Base-by-base conservation (phyloP, 2,329 filamentous ascomycete genomes). In the Hysterium pulicare region DNA sequence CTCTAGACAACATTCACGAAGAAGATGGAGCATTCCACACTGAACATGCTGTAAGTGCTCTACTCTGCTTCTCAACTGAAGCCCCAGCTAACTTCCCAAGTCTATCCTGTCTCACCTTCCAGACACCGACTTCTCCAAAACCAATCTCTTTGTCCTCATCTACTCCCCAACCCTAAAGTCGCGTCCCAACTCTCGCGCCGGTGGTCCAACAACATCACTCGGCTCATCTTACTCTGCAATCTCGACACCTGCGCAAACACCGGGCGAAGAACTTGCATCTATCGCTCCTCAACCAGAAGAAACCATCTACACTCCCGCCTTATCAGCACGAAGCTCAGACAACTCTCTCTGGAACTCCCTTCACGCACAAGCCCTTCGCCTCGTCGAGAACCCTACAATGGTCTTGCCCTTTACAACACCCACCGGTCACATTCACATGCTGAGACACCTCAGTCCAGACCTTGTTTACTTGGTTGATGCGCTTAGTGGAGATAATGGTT, bases 141-240 rank as follows among this genome's bases (percentile, higher is more conserved):
- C 84, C 51, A 87, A 87, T 61, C 76, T 96, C 19, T 94, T 95
- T 58, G 78, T 97, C 44, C 76, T 97, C 51, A 91, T 97, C 60
- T 95, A 95, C 67, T 83, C 88, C 2, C 91, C 91, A 1, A 77
- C 80, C 39, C 71, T 95, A 41, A 88, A 89, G 67, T 84, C 89
- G 40, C 73, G 78, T 46, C 67, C 64, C 33, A 59, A 62, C 10
- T 37, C 72, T 40, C 64, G 78, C 44, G 75, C 83, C 59, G 51
- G 55, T 46, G 76, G 49, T 36, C 47, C 62, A 30, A 64, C 80
- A 65, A 69, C 81, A 69, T 74, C 80, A 64, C 71, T 94, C 74
- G 64, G 79, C 76, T 94, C 88, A 40, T 94, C 90, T 4, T 95
- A 89, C 72, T 90, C 87, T 51, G 90, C 93, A 69, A 93, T 95